phyloP scores from a whole-genome alignment of 1,139 yeast genomes.

The Geotrichum aggregatum region DNA sequence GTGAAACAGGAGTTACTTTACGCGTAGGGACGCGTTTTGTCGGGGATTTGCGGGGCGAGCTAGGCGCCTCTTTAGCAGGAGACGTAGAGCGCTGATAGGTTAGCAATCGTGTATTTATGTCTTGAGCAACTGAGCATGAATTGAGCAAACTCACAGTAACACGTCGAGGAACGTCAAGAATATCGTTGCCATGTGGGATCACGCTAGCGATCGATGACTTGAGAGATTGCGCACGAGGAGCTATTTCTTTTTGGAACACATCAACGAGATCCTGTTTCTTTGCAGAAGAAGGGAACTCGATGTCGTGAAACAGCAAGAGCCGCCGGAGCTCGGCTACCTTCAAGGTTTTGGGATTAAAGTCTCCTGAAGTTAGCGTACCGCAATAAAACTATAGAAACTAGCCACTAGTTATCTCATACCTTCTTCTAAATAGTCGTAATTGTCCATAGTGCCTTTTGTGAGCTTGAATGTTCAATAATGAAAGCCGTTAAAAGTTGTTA shows the following conservation, averaged over 20 bases:
- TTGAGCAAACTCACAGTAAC: conserved; percentile 2
- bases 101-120: conserved; percentile 4
- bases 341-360: conserved; percentile 58
- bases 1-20: conserved; percentile 1
- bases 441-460: conserved; percentile 6
- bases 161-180: conserved; percentile 36
- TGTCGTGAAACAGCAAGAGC: conserved; percentile 54
- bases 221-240: conserved; percentile 37
- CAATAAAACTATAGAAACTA: neutral
- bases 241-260: conserved; percentile 50
- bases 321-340: conserved; percentile 63
- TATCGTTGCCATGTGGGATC: conserved; percentile 33
- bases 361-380: conserved; percentile 34
- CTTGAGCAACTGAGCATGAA: neutral
- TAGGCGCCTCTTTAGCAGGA: conserved; percentile 21
- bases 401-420: neutral
- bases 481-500: neutral
- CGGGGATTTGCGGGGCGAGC: conserved; percentile 11
- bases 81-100: conserved; percentile 27
- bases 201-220: conserved; percentile 23
- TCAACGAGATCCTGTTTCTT: conserved; percentile 58
- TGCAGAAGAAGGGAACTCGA: conserved; percentile 55
- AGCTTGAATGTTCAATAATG: neutral
- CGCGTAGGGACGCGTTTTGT: conserved; percentile 17
- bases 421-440: conserved; percentile 14